A percentile compares a stretch with the other conserved stretches of the same genome.
Conservation (phyloP, 306 rosid species). For the Canavalia gladiata region DNA sequence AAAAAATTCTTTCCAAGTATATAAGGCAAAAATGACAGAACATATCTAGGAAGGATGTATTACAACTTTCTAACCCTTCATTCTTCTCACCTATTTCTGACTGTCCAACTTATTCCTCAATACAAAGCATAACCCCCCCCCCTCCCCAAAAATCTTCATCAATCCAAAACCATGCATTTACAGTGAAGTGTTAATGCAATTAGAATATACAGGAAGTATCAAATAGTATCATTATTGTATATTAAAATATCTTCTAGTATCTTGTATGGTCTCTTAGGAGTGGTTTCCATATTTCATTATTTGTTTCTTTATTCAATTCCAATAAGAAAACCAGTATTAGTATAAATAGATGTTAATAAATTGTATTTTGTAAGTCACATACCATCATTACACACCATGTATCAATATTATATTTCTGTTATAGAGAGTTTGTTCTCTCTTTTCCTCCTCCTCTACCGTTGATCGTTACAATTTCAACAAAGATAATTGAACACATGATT, state of each 20-base stretch:
- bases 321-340: neutral
- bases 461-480: slow-evolving; percentile 2
- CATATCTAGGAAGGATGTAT: slow-evolving; percentile 32
- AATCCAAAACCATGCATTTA: slow-evolving; percentile 33
- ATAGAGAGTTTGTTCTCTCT: neutral
- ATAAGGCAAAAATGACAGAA: slow-evolving; percentile 12
- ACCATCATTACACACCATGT: neutral
- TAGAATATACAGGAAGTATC: slow-evolving; percentile 2
- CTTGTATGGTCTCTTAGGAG: slow-evolving; percentile 4
- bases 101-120: slow-evolving; percentile 19
- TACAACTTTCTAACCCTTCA: slow-evolving; percentile 2
- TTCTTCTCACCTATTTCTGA: slow-evolving; percentile 18
- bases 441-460: slow-evolving; percentile 1
- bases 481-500: slow-evolving; percentile 18
- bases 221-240: slow-evolving; percentile 12
- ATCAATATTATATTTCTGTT: neutral
- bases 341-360: slow-evolving; percentile 29
- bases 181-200: neutral
- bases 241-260: slow-evolving; percentile 15
- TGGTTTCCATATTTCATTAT: slow-evolving; percentile 7
- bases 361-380: neutral
- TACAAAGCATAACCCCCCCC: slow-evolving; percentile 10
- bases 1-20: slow-evolving; percentile 15
- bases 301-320: neutral
- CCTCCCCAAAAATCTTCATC: slow-evolving; percentile 6